These are phyloP conservation scores for Phytophthora palmivora DNA, from an alignment of 352 stramenopile genomes.

Conservation along the genomic window DNA sequence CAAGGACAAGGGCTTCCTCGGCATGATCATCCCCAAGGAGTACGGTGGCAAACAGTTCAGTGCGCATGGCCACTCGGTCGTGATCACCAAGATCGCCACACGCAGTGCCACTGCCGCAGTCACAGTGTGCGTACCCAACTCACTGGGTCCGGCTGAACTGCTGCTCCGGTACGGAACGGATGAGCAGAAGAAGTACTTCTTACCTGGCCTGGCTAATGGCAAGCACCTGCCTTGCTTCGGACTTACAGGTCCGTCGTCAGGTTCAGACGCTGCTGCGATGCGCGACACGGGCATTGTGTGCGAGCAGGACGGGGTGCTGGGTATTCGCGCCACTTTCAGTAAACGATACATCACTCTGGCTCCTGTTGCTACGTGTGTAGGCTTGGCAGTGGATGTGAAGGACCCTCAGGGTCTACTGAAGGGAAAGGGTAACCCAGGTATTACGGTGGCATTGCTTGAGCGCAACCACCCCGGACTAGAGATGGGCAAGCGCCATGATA, in stretches of 20 bases:
- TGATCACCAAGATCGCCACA: conserved; percentile 95
- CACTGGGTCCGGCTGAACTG: conserved; percentile 96
- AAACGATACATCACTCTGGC: conserved; percentile 99
- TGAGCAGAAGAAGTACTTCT: conserved; percentile 97
- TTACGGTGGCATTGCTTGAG: conserved; percentile 97
- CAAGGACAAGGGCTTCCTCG: conserved; percentile 96
- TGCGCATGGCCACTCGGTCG: conserved; percentile 90
- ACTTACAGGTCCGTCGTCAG: conserved; percentile 94
- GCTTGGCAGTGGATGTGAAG: conserved; percentile 96
- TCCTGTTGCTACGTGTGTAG: conserved; percentile 96
- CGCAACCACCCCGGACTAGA: conserved; percentile 93
- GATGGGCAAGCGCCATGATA: conserved; percentile 97
- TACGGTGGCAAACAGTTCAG: conserved; percentile 93
- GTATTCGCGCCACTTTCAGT: conserved; percentile 96
- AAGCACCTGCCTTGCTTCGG: conserved; percentile 98
- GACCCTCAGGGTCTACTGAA: conserved; percentile 96
- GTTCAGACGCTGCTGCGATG: conserved; percentile 96
- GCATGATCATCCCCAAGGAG: conserved; percentile 98
- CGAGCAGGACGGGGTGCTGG: conserved; percentile 94
- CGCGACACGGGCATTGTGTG: conserved; percentile 95
- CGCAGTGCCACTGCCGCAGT: conserved; percentile 91
- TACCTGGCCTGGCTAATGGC: conserved; percentile 93
- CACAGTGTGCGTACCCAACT: conserved; percentile 98
- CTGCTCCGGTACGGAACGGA: conserved; percentile 96
- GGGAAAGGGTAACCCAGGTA: conserved; percentile 93